Evolutionary conservation across 305 asterid species (phyloP), one percentile per base, ranked within the genome.

Genomic region (Solanum hybrid): DNA sequence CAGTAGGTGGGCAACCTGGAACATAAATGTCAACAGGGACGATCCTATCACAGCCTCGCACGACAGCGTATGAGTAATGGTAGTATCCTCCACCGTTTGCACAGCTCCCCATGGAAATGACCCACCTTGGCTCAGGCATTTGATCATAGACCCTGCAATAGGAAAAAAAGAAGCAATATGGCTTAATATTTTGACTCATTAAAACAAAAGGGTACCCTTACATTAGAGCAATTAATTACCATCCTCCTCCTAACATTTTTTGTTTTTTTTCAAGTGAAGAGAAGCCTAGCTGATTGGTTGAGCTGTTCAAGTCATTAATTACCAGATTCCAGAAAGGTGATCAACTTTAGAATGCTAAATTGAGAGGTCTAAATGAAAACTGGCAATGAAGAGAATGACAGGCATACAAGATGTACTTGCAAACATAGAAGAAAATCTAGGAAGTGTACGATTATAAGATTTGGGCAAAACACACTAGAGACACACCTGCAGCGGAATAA

Each of bases 81-180:
- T 92, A 93, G 89, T 93, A 93, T 3, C 95, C 95, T 11, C 95
- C 95, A 61, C 95, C 95, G 2, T 93, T 93, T 67, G 95, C 94
- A 87, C 93, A 93, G 91, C 94, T 92, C 78, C 95, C 95, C 95
- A 93, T 93, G 13, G 95, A 93, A 75, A 93, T 93, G 34, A 92
- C 94, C 94, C 94, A 93, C 91, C 94, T 91, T 26, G 95, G 95
- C 92, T 93, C 95, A 4, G 95, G 95, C 95, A 93, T 93, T 90
- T 93, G 95, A 85, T 93, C 94, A 35, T 93, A 93, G 82, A 93
- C 95, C 79, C 93, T 93, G 87, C 92, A 83, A 24, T 35, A 51
- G 67, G 67, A 83, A 83, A 31, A 20, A 22, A 86, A 88, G 34
- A 81, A 16, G 87, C 73, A 42, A 82, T 36, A n/a, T 22, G 88